Evolutionary conservation across 169 alveolate species (phyloP).

Genomic region (Perkinsus olseni): DNA sequence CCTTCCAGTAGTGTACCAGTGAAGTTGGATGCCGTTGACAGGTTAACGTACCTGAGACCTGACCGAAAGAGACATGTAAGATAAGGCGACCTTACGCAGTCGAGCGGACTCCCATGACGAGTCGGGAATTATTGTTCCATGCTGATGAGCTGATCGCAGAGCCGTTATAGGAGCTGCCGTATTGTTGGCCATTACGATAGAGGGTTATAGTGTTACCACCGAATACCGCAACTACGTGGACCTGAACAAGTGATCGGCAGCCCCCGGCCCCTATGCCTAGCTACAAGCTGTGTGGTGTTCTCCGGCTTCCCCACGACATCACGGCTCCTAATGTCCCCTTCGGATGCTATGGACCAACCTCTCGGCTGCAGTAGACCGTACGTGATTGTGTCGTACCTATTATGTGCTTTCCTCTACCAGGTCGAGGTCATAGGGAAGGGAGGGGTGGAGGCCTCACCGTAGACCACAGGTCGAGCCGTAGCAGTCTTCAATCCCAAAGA

Average conservation of each 20-base stretch:
- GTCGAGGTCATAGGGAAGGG: background rate
- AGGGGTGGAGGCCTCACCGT: background rate
- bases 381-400: background rate
- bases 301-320: background rate
- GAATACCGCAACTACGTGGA: background rate
- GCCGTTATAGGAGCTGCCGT: slow-evolving; percentile 3
- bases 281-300: background rate
- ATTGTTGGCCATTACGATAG: slow-evolving; percentile 7
- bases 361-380: background rate
- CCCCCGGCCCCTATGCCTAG: background rate
- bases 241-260: background rate
- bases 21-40: background rate
- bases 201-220: background rate
- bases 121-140: background rate
- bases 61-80: background rate
- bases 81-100: background rate
- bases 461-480: background rate
- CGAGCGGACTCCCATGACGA: background rate
- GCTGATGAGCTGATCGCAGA: background rate
- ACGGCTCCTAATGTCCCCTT: background rate
- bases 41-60: background rate
- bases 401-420: background rate
- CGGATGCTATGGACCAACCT: background rate
- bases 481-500: slow-evolving; percentile 9
- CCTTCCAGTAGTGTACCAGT: background rate